A percentile compares a stretch with the other conserved stretches of the same genome.
Evolutionary conservation across 345 rosid species (phyloP).

Genomic region (Lagerstroemia speciosa): DNA sequence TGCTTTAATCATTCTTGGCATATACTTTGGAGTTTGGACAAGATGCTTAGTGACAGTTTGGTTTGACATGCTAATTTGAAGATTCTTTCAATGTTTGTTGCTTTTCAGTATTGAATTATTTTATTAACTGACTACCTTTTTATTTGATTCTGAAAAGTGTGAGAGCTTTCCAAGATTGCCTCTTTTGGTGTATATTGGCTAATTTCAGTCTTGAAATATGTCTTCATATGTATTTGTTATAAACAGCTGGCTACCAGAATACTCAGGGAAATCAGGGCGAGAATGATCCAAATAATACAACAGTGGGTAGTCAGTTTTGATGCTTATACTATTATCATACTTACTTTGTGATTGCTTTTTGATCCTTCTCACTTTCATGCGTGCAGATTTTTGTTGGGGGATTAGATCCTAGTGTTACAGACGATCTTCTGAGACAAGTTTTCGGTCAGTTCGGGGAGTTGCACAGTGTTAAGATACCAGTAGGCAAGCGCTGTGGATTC

Average conservation of each 20-base stretch:
- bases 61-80: background rate
- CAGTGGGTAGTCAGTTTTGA: conserved; percentile 47
- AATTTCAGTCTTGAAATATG: conserved; percentile 1
- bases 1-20: background rate
- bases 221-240: conserved; percentile 30
- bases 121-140: background rate
- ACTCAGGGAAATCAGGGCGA: conserved; percentile 70
- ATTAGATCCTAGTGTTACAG: conserved; percentile 80
- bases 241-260: conserved; percentile 73
- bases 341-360: background rate
- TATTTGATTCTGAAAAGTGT: background rate
- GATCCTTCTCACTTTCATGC: conserved; percentile 13
- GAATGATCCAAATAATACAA: conserved; percentile 88
- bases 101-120: background rate
- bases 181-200: background rate
- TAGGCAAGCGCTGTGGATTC: conserved; percentile 93
- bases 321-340: background rate
- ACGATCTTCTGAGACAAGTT: conserved; percentile 60
- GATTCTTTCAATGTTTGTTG: background rate
- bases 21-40: background rate
- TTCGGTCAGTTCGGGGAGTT: conserved; percentile 84
- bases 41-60: background rate
- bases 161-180: background rate
- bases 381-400: conserved; percentile 83
- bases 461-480: conserved; percentile 89